Evolutionary conservation across 1,284 basidiomycete species (phyloP), one percentile per base, ranked within the genome.

Genomic region (Mycena citricolor): DNA sequence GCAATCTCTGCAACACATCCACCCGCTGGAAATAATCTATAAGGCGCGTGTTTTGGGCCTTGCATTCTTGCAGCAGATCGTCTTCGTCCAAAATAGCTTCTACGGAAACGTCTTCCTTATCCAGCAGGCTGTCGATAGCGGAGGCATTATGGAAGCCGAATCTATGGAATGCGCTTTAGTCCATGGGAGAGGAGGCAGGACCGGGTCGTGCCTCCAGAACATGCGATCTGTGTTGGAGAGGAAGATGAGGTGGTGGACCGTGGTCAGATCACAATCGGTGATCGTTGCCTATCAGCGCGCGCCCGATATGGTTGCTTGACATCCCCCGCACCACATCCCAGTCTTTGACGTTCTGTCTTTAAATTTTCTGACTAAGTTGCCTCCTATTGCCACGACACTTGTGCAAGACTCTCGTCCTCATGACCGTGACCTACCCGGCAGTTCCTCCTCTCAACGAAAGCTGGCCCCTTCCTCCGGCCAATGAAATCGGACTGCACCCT

Each of bases 1-100:
- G 69, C 58, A 94, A 67, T 42, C 81, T 77, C 65, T 90, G 83
- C 45, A 94, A 67, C 30, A 93, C 85, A 61, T 90, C 85, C 44
- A 83, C 75, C 52, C 87, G 77, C 55, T 83, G 82, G 54, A 94
- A 87, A 63, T 90, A 94, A 62, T 89, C 84, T 55, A 90, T 84
- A 35, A 94, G 80, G 55, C 90, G 76, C 26, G 86, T 86, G 63
- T 97, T 97, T 66, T 95, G 92, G 4, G 89, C 77, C 68, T 98
- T 98, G 78, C 92, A 94, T 66, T 98, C 94, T 65, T 92, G 90
- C 39, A 98, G 71, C 42, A 97, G 74, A 64, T 97, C 94, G 62
- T 92, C 89, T 69, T 97, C 92, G 69, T 97, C 93, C 45, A 98
- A 74, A 46, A 98, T 83, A 38, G 92, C 86, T 66, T 97, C 94